phyloP scores from a whole-genome alignment of 2,329 filamentous ascomycete species.

The Hawksworthiomyces lignivorus region DNA sequence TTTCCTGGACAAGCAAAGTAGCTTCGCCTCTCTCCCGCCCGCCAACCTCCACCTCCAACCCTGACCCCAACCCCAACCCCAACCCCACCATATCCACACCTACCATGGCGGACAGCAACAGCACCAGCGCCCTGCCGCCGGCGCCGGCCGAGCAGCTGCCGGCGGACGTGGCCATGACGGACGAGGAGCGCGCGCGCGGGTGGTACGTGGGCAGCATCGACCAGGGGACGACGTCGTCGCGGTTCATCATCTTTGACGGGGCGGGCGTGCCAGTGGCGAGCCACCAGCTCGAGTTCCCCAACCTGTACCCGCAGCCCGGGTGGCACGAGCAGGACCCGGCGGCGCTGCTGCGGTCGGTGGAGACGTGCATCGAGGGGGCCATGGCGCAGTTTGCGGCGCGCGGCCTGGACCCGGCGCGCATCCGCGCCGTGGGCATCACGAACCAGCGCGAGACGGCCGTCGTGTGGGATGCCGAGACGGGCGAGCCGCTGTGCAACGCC shows the following conservation, averaged over 20 bases:
- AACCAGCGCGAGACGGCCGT: constrained; percentile 87
- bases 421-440: constrained; percentile 76
- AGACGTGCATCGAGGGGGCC: constrained; percentile 71
- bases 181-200: constrained; percentile 28
- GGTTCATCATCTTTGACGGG: constrained; percentile 85
- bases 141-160: constrained; percentile 20
- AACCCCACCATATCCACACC: no score
- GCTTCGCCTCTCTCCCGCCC: no score
- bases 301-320: constrained; percentile 79
- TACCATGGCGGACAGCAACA: no score
- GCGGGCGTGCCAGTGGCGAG: constrained; percentile 69
- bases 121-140: no score
- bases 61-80: no score
- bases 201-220: constrained; percentile 83
- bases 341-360: constrained; percentile 67
- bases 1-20: no score
- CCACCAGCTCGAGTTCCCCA: constrained; percentile 81
- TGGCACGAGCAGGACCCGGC: constrained; percentile 87
- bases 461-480: constrained; percentile 75
- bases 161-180: constrained; percentile 23
- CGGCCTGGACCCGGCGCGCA: constrained; percentile 59
- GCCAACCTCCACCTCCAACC: no score
- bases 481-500: constrained; percentile 73
- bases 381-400: constrained; percentile 61
- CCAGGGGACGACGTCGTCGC: constrained; percentile 81